Percentiles rank a stretch among this genome's conserved stretches.
These are phyloP conservation scores for Cyclotella cryptica DNA, from an alignment of 108 stramenopile species.

Conservation along the genomic window DNA sequence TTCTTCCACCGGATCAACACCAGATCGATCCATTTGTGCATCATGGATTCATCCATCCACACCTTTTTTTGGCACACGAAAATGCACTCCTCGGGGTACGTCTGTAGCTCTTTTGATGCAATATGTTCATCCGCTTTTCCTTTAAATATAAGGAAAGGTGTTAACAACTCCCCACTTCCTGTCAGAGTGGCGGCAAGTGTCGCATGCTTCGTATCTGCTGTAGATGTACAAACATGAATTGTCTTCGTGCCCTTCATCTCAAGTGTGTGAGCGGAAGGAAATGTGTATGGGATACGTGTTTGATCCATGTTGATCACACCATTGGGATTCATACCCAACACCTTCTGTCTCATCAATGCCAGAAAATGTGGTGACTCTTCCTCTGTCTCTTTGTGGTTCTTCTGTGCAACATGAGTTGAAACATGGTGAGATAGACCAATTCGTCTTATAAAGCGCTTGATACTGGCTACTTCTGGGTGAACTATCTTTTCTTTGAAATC, in stretches of 20 bases:
- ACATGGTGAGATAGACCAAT: not conserved
- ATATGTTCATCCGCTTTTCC: not conserved
- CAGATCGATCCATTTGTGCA: not conserved
- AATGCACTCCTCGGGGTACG: not conserved
- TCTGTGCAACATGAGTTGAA: constrained; percentile 15
- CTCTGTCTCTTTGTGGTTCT: not conserved
- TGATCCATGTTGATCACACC: constrained; percentile 1
- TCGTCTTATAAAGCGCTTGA: not conserved
- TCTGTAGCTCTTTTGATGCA: not conserved
- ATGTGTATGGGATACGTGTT: not conserved
- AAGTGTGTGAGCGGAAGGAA: not conserved
- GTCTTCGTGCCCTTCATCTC: not conserved
- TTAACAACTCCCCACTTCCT: not conserved
- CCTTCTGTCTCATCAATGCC: not conserved
- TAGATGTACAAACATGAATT: not conserved
- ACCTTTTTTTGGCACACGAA: not conserved
- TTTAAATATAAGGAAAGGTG: constrained; percentile 5
- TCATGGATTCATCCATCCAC: not conserved
- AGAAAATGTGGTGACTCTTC: not conserved
- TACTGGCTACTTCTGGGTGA: too few relatives aligned
- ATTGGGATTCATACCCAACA: not conserved
- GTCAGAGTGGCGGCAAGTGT: not conserved
- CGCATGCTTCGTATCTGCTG: not conserved
- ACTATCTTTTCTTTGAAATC: too few relatives aligned
- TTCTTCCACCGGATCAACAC: not conserved